Base-by-base conservation (phyloP, 2,329 filamentous ascomycete genomes). In the Claviceps cyperi region DNA sequence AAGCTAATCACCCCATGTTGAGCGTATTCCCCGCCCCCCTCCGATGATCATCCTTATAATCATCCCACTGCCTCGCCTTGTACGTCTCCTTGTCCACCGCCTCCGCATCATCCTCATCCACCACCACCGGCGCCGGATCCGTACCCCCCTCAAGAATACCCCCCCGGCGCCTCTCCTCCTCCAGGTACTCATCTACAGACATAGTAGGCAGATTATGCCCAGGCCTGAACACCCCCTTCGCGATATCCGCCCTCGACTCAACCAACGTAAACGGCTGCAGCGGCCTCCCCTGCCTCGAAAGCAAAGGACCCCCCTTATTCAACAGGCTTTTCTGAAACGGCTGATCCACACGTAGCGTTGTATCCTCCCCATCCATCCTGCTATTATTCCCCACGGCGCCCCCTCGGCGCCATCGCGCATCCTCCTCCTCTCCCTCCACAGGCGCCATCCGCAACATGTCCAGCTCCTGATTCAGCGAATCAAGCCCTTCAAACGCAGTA, bases 131-230 rank as follows among this genome's bases (percentile, higher is more conserved):
- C 24, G 79, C 69, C 56, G 83, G 79, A 59, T 86, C 85, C 17
- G 90, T 90, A 32, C 89, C 89, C 37, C 90, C 92, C 62, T 96
- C 85, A 50, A 97, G 86, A 52, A 98, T 90, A 19, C 87, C 87
- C 15, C 92, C 92, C 54, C 86, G 74, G 56, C 78, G 77, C 61
- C 78, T 77, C 70, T 97, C 92, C 66, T 97, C 91, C 48, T 94
- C 92, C 15, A 98, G 73, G 62, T 97, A 98, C 69, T 98, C 92
- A 58, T 98, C 92, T 54, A 98, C 96, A 1, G 81, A 86, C 92
- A 98, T 97, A 3, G 92, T 97, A 1, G 92, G 92, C 52, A 98
- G 70, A 66, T 87, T 96, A 64, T 98, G 92, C 7, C 92, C 88
- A 0, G 88, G 80, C 50, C 86, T 77, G 67, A 98, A 98, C 0